phyloP scores from a whole-genome alignment of 306 rosid genomes.

The Rosa rugosa region DNA sequence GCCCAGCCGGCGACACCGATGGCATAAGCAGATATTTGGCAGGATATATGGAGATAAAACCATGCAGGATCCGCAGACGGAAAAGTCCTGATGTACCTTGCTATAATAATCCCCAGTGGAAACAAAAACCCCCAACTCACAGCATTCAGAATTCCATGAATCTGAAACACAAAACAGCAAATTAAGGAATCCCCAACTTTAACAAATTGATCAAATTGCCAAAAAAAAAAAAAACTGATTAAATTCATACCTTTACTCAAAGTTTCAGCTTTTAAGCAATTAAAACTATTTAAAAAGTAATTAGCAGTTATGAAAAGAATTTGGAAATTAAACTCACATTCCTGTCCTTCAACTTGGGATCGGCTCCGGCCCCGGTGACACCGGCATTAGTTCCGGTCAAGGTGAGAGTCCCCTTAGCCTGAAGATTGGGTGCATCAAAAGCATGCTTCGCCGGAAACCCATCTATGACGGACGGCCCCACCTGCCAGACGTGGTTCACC shows the following conservation, averaged over 20 bases:
- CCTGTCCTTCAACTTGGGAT: constrained; percentile 39
- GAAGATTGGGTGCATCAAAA: not conserved
- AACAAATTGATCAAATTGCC: not conserved
- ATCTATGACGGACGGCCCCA: constrained; percentile 16
- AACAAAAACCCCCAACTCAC: constrained; percentile 95
- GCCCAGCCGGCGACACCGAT: constrained; percentile 96
- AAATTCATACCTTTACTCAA: not conserved
- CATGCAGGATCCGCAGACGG: constrained; percentile 85
- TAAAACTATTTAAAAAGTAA: not conserved
- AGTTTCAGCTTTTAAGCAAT: not conserved
- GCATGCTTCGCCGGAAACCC: constrained; percentile 22
- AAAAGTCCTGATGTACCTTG: constrained; percentile 68
- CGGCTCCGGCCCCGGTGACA: constrained; percentile 18
- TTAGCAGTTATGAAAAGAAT: not conserved
- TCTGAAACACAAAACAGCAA: constrained; percentile 36
- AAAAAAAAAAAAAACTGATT: not conserved
- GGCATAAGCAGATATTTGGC: constrained; percentile 71
- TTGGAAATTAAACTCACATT: constrained; percentile 44
- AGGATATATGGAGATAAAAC: constrained; percentile 78
- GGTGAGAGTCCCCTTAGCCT: constrained; percentile 22
- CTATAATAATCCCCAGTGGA: constrained; percentile 72
- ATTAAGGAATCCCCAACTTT: constrained; percentile 9
- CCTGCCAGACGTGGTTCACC: constrained; percentile 28
- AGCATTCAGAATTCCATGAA: constrained; percentile 73
- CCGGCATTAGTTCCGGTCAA: constrained; percentile 29